These are phyloP conservation scores for Bolboschoenoplectus hybrid DNA, from an alignment of 202 grass and related monocot species.

Conservation along the genomic window DNA sequence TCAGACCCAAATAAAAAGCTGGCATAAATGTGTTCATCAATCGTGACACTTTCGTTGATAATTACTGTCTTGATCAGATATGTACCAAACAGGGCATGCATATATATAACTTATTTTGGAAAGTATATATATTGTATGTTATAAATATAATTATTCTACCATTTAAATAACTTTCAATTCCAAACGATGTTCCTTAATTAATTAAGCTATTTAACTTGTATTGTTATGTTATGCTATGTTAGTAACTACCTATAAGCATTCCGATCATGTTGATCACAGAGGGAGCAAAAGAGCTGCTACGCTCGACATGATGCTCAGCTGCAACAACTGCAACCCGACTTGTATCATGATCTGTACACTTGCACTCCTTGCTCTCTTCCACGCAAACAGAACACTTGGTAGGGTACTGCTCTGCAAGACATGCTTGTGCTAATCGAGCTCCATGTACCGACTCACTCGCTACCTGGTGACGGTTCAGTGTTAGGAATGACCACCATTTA, in stretches of 20 bases:
- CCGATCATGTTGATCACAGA: constrained; percentile 83
- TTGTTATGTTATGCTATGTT: background rate
- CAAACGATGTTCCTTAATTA: background rate
- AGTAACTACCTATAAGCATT: constrained; percentile 78
- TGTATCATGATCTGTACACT: constrained; percentile 31
- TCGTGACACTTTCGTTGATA: background rate
- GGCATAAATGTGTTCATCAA: background rate
- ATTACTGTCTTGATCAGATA: background rate
- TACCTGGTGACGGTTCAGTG: constrained; percentile 45
- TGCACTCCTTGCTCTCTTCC: constrained; percentile 52
- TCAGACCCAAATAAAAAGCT: background rate
- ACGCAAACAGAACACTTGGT: constrained; percentile 42
- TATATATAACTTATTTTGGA: background rate
- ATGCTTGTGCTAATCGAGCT: constrained; percentile 42
- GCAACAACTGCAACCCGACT: background rate
- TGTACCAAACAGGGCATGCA: background rate
- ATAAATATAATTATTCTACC: constrained; percentile 7
- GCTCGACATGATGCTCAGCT: constrained; percentile 46
- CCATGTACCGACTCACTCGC: constrained; percentile 61
- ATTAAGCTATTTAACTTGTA: background rate
- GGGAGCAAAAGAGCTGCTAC: constrained; percentile 65
- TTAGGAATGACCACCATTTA: constrained; percentile 36
- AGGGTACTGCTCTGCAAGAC: constrained; percentile 22
- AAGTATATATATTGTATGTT: background rate
- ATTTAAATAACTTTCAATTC: background rate